A percentile compares a stretch with the other conserved stretches of the same genome.
phyloP scores from a whole-genome alignment of 2,329 filamentous ascomycete species.

The Helotiales sp. region DNA sequence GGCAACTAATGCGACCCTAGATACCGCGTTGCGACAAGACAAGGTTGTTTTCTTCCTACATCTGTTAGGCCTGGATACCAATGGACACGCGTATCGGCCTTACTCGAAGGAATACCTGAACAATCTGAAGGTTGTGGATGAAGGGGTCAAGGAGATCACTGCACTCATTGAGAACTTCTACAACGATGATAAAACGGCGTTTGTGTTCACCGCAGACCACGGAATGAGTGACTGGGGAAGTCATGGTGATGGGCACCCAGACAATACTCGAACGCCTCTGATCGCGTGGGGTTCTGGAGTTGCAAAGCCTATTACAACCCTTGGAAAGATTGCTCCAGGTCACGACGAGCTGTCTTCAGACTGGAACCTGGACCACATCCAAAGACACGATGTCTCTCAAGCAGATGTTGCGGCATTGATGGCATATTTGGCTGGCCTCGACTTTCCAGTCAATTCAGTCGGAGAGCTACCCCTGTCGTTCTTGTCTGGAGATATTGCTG shows the following conservation, averaged over 20 bases:
- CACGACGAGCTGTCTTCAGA: conserved; percentile 91
- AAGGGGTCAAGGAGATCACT: conserved; percentile 83
- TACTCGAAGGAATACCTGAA: conserved; percentile 95
- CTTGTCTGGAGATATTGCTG: conserved; percentile 66
- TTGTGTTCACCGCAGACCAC: conserved; percentile 96
- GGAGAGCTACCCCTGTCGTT: conserved; percentile 87
- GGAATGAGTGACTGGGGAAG: conserved; percentile 99
- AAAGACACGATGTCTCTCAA: conserved; percentile 88
- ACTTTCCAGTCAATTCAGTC: conserved; percentile 95
- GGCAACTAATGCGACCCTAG: conserved; percentile 72
- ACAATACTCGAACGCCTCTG: conserved; percentile 92
- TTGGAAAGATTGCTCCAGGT: conserved; percentile 64
- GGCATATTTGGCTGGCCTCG: conserved; percentile 84
- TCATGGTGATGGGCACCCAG: conserved; percentile 94
- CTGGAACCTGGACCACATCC: conserved; percentile 79
- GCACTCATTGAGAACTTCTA: conserved; percentile 86
- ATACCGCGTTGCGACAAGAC: conserved; percentile 72
- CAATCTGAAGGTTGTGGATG: conserved; percentile 92
- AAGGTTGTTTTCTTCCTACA: conserved; percentile 95
- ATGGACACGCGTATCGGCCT: conserved; percentile 80
- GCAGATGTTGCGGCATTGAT: conserved; percentile 94
- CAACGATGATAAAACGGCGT: conserved; percentile 80
- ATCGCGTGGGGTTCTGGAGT: conserved; percentile 93
- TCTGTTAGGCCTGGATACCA: conserved; percentile 87
- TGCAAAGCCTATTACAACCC: conserved; percentile 65